Evolutionary conservation across 306 rosid species (phyloP), one percentile per base, ranked within the genome.

Genomic region (Cicer judaicum): DNA sequence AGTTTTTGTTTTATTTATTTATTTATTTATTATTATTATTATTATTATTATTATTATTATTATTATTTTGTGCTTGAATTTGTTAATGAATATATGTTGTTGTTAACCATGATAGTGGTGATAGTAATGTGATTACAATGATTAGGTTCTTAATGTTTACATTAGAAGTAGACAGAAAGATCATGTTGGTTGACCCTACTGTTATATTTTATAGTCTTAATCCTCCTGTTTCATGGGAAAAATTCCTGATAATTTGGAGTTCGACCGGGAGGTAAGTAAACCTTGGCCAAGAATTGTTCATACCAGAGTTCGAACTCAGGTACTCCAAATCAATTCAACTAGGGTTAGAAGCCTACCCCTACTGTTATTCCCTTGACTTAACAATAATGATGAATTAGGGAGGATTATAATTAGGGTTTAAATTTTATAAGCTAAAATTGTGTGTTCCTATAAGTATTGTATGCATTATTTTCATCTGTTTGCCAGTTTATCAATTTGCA

Each of bases 61-160:
- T 68, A 16, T 44, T 54, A 18, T 65, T 46, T 43, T 56, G 57
- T n/a, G 21, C 71, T 70, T 73, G 47, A 49, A 38, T 47, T 74
- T 53, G 54, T 55, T 13, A 68, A n/a, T 36, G 36, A 41, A 47
- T 19, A 63, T 29, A 42, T 59, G 36, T 42, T 29, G 8, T 53
- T 67, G 68, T 44, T 60, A 42, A 18, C 56, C 12, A 34, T 70
- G 62, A 49, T 49, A 44, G 40, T 76, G 78, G 40, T 76, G 78
- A 43, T 19, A 42, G 41, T 13, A 36, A 16, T 44, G 49, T 78
- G 61, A 34, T 67, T 60, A 0, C 1, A 18, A 3, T 70, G 50
- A 64, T 77, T 81, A 68, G 5, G 36, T 48, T 65, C 52, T 24
- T 24, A 2, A 16, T 48, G 11, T 43, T 48, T 59, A 48, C 19